phyloP scores from a whole-genome alignment of 306 rosid genomes.

The Quercus mongolica region DNA sequence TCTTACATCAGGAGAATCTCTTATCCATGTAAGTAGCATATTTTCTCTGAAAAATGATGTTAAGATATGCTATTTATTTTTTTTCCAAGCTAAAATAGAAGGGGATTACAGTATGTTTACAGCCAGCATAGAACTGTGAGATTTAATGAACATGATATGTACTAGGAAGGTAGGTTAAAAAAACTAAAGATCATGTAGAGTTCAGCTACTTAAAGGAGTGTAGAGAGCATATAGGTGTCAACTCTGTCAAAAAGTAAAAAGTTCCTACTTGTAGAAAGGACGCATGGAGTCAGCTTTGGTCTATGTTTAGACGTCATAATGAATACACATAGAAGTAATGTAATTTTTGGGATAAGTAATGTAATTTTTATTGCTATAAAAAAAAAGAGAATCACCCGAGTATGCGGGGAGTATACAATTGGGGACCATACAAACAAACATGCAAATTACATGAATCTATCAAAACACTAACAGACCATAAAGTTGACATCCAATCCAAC shows the following conservation, averaged over 20 bases:
- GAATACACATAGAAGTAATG: not conserved
- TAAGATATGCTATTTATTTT: not conserved
- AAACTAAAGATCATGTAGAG: not conserved
- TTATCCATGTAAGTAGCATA: constrained; percentile 65
- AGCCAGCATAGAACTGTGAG: not conserved
- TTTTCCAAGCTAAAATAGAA: not conserved
- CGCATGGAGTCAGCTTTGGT: not conserved
- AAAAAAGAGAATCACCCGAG: too few relatives aligned
- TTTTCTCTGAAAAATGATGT: not conserved
- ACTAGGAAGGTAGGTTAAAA: too few relatives aligned
- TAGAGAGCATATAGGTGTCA: not conserved
- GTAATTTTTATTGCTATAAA: too few relatives aligned
- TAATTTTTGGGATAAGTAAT: too few relatives aligned
- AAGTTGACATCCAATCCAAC: too few relatives aligned
- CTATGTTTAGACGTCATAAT: not conserved
- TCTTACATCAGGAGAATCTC: constrained; percentile 70
- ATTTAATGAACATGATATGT: not conserved
- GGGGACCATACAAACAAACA: too few relatives aligned
- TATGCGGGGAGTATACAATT: too few relatives aligned
- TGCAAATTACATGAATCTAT: too few relatives aligned
- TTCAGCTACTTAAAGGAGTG: not conserved
- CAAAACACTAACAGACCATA: too few relatives aligned
- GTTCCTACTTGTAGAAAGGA: not conserved
- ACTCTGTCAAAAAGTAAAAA: not conserved
- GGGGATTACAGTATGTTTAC: not conserved